Percentiles rank a stretch among this genome's conserved stretches.
phyloP scores from a whole-genome alignment of 2,329 filamentous ascomycete genomes.

The Lanzia echinophila region DNA sequence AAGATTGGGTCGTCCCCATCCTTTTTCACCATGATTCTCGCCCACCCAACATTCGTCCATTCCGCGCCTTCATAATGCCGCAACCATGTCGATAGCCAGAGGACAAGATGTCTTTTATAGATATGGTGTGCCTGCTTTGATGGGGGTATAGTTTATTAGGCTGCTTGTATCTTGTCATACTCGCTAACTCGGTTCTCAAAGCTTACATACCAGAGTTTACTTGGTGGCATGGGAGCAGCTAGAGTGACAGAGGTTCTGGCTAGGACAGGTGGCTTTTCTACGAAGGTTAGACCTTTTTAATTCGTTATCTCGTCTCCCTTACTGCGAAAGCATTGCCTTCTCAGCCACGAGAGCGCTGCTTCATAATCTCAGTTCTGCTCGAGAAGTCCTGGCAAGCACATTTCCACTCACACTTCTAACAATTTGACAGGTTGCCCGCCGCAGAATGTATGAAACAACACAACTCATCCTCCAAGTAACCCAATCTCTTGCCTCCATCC shows the following conservation, averaged over 20 bases:
- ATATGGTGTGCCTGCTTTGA: conserved; percentile 62
- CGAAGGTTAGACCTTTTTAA: conserved; percentile 32
- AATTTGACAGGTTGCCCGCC: conserved; percentile 45
- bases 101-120: conserved; percentile 74
- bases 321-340: too few relatives aligned
- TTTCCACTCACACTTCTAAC: not conserved
- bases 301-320: too few relatives aligned
- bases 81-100: conserved; percentile 62
- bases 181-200: conserved; percentile 9
- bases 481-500: conserved; percentile 54
- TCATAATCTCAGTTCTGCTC: too few relatives aligned
- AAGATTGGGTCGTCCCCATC: conserved; percentile 80
- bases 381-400: not conserved
- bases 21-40: conserved; percentile 66
- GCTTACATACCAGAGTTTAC: conserved; percentile 51
- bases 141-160: conserved; percentile 37
- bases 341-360: too few relatives aligned
- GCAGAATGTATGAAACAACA: conserved; percentile 64
- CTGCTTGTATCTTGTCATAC: not conserved
- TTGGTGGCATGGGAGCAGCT: conserved; percentile 66
- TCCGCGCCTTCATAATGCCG: conserved; percentile 50
- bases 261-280: conserved; percentile 67
- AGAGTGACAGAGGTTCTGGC: conserved; percentile 68
- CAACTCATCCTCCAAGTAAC: conserved; percentile 71
- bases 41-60: conserved; percentile 83